Evolutionary conservation across 257 asterid genomes (phyloP), one percentile per base, ranked within the genome.

Genomic region (Anisodus acutangulus): DNA sequence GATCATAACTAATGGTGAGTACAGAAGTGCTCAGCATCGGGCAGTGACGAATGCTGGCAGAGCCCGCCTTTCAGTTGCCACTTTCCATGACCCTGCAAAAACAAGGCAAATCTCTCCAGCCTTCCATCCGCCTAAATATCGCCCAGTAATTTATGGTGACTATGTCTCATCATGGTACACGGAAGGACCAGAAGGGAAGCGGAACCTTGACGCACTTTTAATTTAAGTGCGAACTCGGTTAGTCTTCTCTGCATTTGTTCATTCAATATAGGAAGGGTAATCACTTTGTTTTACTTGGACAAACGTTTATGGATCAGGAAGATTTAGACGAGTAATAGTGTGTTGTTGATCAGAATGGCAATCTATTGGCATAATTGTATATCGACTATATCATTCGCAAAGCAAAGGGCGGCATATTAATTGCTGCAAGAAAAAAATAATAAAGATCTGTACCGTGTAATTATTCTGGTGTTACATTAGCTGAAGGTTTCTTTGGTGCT

Each of bases 81-180:
- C 99, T 45, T 96, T 96, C 85, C 99, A 96, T 68, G 98, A 96
- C 70, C 98, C 98, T 53, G 93, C 95, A 9, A 96, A 92, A 68
- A 87, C 87, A 6, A 92, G 89, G 89, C 84, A 66, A 37, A 86
- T 92, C 81, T 57, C 85, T 64, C 97, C 98, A 8, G 97, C 86
- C 74, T 83, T 91, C 6, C 86, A 87, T 79, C 97, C 91, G 6
- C 97, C 95, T 4, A 88, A 87, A 85, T 93, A 93, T 88, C 89
- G 87, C 2, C 92, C 88, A 0, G 97, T 96, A 81, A 67, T 86
- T 78, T 92, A 94, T 55, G 97, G 95, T 0, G 97, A 96, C 87
- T 90, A 93, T 85, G 95, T 92, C 2, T 89, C 92, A 8, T 92
- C 98, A 10, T 96, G 98, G 98, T 96, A 96, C 90, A 90, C 93